Evolutionary conservation across 306 rosid genomes (phyloP).

Genomic region (Mucuna pruriens): DNA sequence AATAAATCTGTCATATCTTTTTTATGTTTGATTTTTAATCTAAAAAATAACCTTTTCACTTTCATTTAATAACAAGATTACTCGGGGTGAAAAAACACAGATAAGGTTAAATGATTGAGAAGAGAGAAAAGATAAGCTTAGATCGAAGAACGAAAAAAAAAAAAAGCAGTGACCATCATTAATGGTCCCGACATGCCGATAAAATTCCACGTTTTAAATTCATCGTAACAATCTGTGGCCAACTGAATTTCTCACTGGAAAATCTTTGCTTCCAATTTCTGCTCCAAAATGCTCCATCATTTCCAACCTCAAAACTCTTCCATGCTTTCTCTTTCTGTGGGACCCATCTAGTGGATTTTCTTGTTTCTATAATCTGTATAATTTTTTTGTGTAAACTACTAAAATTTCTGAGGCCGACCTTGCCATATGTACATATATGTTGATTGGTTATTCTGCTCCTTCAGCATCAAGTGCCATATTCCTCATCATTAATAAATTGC

Average conservation of each 20-base stretch:
- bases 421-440: not conserved
- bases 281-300: not conserved
- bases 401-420: too few species aligned
- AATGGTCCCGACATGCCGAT: not conserved
- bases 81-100: too few species aligned
- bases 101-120: too few species aligned
- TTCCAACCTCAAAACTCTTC: constrained; percentile 30
- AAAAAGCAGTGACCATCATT: not conserved
- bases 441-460: not conserved
- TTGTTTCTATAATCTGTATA: not conserved
- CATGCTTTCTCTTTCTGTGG: not conserved
- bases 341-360: not conserved
- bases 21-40: too few species aligned
- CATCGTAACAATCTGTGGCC: not conserved
- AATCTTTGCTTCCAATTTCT: not conserved
- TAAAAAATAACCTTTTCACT: too few species aligned
- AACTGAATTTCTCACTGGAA: not conserved
- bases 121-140: too few species aligned
- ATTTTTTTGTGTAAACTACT: too few species aligned
- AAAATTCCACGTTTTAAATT: constrained; percentile 30
- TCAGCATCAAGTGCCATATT: not conserved
- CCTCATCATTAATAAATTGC: not conserved
- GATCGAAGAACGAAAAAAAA: too few species aligned
- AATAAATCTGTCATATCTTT: too few species aligned
- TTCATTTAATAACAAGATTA: too few species aligned